These are phyloP conservation scores for Trametes villosa DNA, from an alignment of 768 basidiomycete genomes.

Conservation along the genomic window DNA sequence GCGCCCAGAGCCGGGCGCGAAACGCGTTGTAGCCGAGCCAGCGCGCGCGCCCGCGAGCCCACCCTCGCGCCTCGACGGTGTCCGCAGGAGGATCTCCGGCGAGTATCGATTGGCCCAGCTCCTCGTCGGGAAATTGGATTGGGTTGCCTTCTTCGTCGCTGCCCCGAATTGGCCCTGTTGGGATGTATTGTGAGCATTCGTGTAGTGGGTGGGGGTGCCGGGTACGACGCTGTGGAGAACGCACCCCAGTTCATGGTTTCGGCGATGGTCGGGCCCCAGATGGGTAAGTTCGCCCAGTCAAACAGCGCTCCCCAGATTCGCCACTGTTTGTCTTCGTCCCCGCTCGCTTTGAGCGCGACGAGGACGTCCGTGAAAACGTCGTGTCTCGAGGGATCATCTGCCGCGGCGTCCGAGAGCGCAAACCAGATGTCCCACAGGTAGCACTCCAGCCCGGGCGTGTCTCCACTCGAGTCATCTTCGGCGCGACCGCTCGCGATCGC, in stretches of 20 bases:
- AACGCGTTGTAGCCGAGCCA: slow-evolving; percentile 18
- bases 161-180: background rate
- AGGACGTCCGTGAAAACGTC: slow-evolving; percentile 1
- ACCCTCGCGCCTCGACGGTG: background rate
- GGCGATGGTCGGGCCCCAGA: slow-evolving; percentile 2
- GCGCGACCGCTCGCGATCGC: background rate
- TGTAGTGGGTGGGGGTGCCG: background rate
- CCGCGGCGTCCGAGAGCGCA: background rate
- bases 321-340: background rate
- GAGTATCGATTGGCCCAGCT: background rate
- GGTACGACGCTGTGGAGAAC: background rate
- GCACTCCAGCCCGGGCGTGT: slow-evolving; percentile 18
- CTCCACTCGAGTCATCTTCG: background rate
- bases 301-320: slow-evolving; percentile 2
- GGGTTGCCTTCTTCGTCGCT: background rate
- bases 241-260: slow-evolving; percentile 4
- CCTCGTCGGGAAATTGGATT: background rate
- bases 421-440: slow-evolving; percentile 14
- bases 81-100: slow-evolving; percentile 2
- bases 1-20: slow-evolving; percentile 13
- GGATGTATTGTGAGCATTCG: background rate
- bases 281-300: slow-evolving; percentile 6
- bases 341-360: background rate
- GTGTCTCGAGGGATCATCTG: slow-evolving; percentile 2
- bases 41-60: background rate